Evolutionary conservation across 345 rosid genomes (phyloP), one percentile per base, ranked within the genome.

Genomic region (Ceriops decandra): DNA sequence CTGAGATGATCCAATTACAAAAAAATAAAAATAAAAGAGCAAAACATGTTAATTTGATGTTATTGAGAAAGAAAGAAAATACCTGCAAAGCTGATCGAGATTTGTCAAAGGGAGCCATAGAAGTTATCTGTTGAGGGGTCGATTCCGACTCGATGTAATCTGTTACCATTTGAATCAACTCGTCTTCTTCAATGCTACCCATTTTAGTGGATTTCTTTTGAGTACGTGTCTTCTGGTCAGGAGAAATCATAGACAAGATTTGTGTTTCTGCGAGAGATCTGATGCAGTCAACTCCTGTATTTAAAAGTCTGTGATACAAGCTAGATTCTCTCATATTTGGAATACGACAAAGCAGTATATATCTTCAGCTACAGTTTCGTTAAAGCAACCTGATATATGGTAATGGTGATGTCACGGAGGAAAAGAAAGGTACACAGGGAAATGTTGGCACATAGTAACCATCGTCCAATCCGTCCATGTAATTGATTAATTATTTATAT

Each of bases 71-170:
- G 17, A 3, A 42, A 42, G 15, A 42, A 42, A 0, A 51, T 10
- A 81, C 87, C 87, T 78, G 63, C 56, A 85, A 82, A 62, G 10
- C 52, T 11, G 80, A 57, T 52, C 63, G 72, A 57, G 52, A 67
- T 22, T 31, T 51, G 16, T 16, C 27, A 57, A n/a, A 36, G 58
- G 20, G 20, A 66, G 36, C 38, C 17, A 30, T 57, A 28, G 65
- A 58, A 52, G 77, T 26, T 7, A 15, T 66, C 31, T 57, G 68
- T 66, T 10, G 68, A 28, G 63, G 2, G 11, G 20, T 32, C 56
- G 85, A 70, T 24, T 68, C 63, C 0, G 79, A 68, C 67, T 85
- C 89, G n/a, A 76, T 74, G 64, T 77, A 85, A 69, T 85, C 87
- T 54, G 5, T 54, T 9, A 54, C 58, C 28, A 54, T 22, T 22